phyloP scores from a whole-genome alignment of 805 yeast genomes.

The Monosporozyma aquatica region DNA sequence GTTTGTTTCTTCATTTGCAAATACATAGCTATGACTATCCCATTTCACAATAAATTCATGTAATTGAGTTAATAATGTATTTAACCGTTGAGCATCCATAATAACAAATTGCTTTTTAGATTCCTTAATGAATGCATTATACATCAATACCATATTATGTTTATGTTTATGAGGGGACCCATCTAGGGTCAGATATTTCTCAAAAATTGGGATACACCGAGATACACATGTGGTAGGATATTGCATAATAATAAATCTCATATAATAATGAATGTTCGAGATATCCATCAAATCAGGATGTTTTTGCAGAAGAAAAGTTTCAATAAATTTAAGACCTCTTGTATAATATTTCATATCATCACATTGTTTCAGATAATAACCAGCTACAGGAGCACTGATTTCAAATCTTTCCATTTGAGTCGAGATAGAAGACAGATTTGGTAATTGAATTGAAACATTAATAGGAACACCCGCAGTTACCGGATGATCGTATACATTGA shows the following conservation, averaged over 20 bases:
- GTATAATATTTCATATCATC: conserved; percentile 11
- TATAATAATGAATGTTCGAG: conserved; percentile 14
- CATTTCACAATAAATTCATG: conserved; percentile 12
- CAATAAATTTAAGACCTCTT: conserved; percentile 15
- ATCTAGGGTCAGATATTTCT: conserved; percentile 9
- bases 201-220: conserved; percentile 10
- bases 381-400: conserved; percentile 12
- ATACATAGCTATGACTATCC: conserved; percentile 11
- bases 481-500: conserved; percentile 5
- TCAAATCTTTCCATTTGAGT: conserved; percentile 9
- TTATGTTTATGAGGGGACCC: conserved; percentile 11
- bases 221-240: conserved; percentile 16
- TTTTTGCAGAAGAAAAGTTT: conserved; percentile 1
- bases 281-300: conserved; percentile 13
- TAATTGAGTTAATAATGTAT: conserved; percentile 9
- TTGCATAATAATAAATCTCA: conserved; percentile 8
- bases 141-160: conserved; percentile 16
- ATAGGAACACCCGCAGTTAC: not conserved
- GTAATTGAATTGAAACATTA: conserved; percentile 3
- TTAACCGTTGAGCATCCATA: conserved; percentile 7
- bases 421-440: conserved; percentile 14
- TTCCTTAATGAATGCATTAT: conserved; percentile 21
- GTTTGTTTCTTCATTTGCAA: not conserved
- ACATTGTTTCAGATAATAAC: conserved; percentile 17
- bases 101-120: conserved; percentile 14